A percentile compares a stretch with the other conserved stretches of the same genome.
Conservation (phyloP, 2,329 filamentous ascomycete genomes). For the Pseudogymnoascus sp. region DNA sequence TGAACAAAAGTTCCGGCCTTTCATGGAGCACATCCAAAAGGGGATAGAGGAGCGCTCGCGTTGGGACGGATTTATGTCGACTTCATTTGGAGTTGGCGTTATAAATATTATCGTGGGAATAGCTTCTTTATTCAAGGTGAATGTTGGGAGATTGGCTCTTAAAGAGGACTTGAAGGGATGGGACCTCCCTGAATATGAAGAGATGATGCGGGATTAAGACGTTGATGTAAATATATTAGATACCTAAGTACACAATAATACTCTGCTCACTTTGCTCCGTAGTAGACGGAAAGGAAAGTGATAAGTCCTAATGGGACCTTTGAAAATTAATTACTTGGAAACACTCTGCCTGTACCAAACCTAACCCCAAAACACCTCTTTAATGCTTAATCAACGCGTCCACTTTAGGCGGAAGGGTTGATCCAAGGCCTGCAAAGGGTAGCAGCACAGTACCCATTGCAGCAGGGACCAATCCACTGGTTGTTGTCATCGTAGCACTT, state of each 20-base stretch:
- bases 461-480: conserved; percentile 12
- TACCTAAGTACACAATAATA: not conserved
- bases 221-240: not conserved
- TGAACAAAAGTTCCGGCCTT: conserved; percentile 37
- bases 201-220: conserved; percentile 26
- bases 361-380: not conserved
- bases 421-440: conserved; percentile 11
- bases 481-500: conserved; percentile 11
- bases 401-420: not conserved
- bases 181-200: conserved; percentile 28
- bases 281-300: not conserved
- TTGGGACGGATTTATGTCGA: conserved; percentile 23
- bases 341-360: not conserved
- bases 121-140: conserved; percentile 29
- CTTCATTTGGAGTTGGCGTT: conserved; percentile 28
- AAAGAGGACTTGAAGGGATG: conserved; percentile 30
- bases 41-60: not conserved
- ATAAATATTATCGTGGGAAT: conserved; percentile 27
- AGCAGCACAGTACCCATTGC: conserved; percentile 23
- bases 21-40: conserved; percentile 36
- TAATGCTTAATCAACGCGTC: too few relatives aligned
- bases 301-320: not conserved
- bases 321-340: not conserved
- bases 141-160: conserved; percentile 28
- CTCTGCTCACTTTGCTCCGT: conserved; percentile 1